Conservation (phyloP, 2,329 filamentous ascomycete genomes). For the Aspergillus latus region DNA sequence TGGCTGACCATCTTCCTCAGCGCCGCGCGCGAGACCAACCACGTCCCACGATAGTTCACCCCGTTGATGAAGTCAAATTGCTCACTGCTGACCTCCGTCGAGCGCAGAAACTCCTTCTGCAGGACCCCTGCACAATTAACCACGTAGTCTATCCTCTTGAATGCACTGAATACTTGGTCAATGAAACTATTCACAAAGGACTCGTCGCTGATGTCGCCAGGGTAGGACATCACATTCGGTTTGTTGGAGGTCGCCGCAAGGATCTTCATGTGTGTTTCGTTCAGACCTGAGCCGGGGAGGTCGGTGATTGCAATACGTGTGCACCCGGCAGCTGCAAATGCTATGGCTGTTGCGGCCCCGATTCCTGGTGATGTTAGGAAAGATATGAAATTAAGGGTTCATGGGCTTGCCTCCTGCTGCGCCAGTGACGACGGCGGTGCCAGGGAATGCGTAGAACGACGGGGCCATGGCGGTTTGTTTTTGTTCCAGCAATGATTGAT, state of each 20-base stretch:
- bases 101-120: constrained; percentile 28
- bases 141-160: constrained; percentile 56
- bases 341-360: constrained; percentile 54
- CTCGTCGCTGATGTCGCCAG: constrained; percentile 53
- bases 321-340: constrained; percentile 54
- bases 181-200: constrained; percentile 43
- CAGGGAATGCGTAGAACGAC: background rate
- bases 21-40: constrained; percentile 49
- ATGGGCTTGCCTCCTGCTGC: background rate
- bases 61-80: constrained; percentile 56
- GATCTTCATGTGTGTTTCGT: constrained; percentile 28
- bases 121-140: constrained; percentile 58
- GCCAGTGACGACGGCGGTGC: background rate
- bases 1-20: constrained; percentile 50
- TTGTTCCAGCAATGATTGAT: background rate
- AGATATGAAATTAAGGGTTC: background rate
- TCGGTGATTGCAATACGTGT: constrained; percentile 56
- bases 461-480: background rate
- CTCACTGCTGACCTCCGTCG: constrained; percentile 52
- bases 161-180: constrained; percentile 31
- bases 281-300: constrained; percentile 37
- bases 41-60: constrained; percentile 57
- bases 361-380: constrained; percentile 47
- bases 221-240: constrained; percentile 32
- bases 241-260: constrained; percentile 32